Evolutionary conservation across 495 filamentous ascomycete genomes (phyloP).

Genomic region (Penicillium lagena): DNA sequence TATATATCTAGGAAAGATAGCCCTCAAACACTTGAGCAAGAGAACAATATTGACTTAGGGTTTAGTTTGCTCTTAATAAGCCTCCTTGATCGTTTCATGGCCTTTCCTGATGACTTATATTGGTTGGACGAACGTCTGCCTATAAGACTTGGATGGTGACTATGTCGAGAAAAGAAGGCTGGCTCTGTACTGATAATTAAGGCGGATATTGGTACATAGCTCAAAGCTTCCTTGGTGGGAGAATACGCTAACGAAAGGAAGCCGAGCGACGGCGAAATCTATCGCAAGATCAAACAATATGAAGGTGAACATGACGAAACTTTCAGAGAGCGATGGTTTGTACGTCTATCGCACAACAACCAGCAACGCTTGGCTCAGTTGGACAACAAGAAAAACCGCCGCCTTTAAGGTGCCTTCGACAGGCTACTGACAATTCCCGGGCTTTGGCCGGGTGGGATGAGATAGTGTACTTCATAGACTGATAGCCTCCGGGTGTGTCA

Average conservation of each 20-base stretch:
- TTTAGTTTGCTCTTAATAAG: no score
- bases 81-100: no score
- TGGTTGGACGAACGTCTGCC: no score
- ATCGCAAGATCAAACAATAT: conserved; percentile 28
- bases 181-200: no score
- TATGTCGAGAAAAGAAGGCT: no score
- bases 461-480: conserved; percentile 10
- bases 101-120: no score
- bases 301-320: conserved; percentile 7
- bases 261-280: conserved; percentile 26
- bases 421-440: conserved; percentile 13
- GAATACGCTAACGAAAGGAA: conserved; percentile 25
- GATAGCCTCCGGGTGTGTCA: neutral
- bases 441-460: conserved; percentile 14
- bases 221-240: conserved; percentile 5
- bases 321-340: conserved; percentile 12
- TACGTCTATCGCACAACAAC: conserved; percentile 8
- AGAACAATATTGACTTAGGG: no score
- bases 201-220: no score
- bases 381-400: conserved; percentile 5
- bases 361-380: conserved; percentile 8
- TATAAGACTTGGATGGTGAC: no score
- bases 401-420: conserved; percentile 12
- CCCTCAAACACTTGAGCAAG: no score
- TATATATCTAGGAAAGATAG: no score